phyloP scores from a whole-genome alignment of 345 rosid species.

The Boechera retrofracta region DNA sequence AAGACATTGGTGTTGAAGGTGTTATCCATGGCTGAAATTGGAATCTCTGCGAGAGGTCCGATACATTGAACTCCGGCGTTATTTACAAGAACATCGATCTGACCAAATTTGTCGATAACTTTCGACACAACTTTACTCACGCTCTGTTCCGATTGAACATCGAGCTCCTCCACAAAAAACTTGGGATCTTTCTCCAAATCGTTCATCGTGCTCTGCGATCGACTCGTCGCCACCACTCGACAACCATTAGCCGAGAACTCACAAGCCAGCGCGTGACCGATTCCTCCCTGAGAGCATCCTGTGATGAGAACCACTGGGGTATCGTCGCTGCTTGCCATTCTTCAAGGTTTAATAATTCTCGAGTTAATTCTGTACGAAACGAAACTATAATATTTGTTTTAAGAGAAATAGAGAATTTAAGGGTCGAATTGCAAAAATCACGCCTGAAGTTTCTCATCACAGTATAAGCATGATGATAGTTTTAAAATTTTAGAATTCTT shows the following conservation, averaged over 20 bases:
- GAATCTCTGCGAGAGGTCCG: slow-evolving; percentile 84
- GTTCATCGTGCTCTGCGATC: slow-evolving; percentile 66
- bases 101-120: slow-evolving; percentile 68
- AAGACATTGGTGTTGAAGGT: slow-evolving; percentile 82
- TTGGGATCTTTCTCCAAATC: slow-evolving; percentile 70
- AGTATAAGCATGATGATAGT: slow-evolving; percentile 15
- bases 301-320: slow-evolving; percentile 77
- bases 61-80: slow-evolving; percentile 89
- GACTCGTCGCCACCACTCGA: slow-evolving; percentile 79
- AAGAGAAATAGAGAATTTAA: slow-evolving; percentile 1
- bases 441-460: slow-evolving; percentile 29
- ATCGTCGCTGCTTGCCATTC: slow-evolving; percentile 51
- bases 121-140: slow-evolving; percentile 55
- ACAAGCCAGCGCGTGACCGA: slow-evolving; percentile 81
- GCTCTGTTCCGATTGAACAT: slow-evolving; percentile 75
- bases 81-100: slow-evolving; percentile 77
- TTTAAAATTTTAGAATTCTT: background rate
- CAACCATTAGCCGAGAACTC: slow-evolving; percentile 75
- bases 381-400: background rate
- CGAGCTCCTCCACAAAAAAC: slow-evolving; percentile 72
- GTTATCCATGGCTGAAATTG: slow-evolving; percentile 60
- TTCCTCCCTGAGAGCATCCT: slow-evolving; percentile 90
- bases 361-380: background rate
- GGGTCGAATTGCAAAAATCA: slow-evolving; percentile 34
- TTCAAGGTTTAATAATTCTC: background rate